A percentile compares a stretch with the other conserved stretches of the same genome.
Evolutionary conservation across 257 asterid genomes (phyloP).

Genomic region (Solanum pinnatisectum): DNA sequence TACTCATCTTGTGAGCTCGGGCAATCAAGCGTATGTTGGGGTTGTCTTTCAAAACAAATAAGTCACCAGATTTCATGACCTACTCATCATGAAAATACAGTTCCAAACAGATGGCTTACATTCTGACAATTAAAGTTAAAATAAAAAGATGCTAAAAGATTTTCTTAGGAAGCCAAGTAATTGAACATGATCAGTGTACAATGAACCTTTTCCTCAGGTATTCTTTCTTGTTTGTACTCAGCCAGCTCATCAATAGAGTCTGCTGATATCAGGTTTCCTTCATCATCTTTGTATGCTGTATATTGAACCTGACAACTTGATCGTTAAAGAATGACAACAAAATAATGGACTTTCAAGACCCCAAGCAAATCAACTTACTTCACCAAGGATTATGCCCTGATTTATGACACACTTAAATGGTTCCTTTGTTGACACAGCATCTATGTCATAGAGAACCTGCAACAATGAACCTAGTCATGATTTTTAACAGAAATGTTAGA

Average conservation of each 20-base stretch:
- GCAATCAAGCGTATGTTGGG: conserved; percentile 60
- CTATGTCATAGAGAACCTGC: conserved; percentile 95
- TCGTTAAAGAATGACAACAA: conserved; percentile 15
- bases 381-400: conserved; percentile 98
- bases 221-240: conserved; percentile 51
- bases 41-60: conserved; percentile 72
- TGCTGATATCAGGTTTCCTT: conserved; percentile 81
- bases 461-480: background rate
- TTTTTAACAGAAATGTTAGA: background rate
- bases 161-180: background rate
- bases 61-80: conserved; percentile 78
- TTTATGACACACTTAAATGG: conserved; percentile 97
- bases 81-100: conserved; percentile 17
- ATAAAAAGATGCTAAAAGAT: background rate
- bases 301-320: conserved; percentile 77
- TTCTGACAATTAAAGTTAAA: background rate
- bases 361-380: conserved; percentile 44
- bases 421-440: conserved; percentile 79
- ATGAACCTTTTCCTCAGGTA: conserved; percentile 67
- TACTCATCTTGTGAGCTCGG: conserved; percentile 96
- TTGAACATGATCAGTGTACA: background rate
- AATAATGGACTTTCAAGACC: conserved; percentile 3
- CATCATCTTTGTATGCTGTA: conserved; percentile 51
- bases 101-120: background rate
- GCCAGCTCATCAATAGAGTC: conserved; percentile 41